Percentiles rank a stretch among this genome's conserved stretches.
phyloP scores from a whole-genome alignment of 306 rosid genomes.

The Hippophae gyantsensis region DNA sequence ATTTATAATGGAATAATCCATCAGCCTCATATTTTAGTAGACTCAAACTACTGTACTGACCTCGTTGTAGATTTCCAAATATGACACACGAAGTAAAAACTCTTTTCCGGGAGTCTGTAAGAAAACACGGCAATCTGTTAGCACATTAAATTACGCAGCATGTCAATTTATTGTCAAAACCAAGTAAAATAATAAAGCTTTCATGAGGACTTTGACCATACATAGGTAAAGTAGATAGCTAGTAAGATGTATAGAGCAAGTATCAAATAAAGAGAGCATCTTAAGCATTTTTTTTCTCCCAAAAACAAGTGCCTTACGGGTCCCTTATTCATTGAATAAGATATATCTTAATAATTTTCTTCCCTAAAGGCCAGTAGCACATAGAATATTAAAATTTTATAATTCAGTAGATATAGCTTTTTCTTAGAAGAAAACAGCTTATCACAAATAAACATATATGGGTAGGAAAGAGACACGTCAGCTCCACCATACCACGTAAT shows the following conservation, averaged over 20 bases:
- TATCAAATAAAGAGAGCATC: no score
- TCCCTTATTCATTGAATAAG: no score
- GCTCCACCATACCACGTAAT: no score
- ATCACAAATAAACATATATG: no score
- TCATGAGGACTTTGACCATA: neutral
- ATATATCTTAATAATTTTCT: neutral
- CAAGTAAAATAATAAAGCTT: conserved; percentile 14
- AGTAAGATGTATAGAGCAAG: no score
- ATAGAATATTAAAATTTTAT: neutral
- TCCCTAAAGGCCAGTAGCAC: neutral
- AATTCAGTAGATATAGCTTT: no score
- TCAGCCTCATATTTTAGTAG: neutral
- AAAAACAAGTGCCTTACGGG: no score
- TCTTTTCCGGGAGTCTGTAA: conserved; percentile 98
- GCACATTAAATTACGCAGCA: conserved; percentile 9
- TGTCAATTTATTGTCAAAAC: conserved; percentile 6
- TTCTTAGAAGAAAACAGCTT: no score
- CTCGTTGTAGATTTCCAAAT: conserved; percentile 96
- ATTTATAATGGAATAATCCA: neutral
- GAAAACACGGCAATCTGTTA: conserved; percentile 13
- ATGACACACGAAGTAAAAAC: conserved; percentile 92
- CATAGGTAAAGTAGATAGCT: no score
- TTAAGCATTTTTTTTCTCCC: no score
- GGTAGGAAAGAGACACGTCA: no score
- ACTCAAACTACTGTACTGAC: conserved; percentile 26